Base-by-base conservation (phyloP, 768 basidiomycete species). In the Naematelia aurantialba region DNA sequence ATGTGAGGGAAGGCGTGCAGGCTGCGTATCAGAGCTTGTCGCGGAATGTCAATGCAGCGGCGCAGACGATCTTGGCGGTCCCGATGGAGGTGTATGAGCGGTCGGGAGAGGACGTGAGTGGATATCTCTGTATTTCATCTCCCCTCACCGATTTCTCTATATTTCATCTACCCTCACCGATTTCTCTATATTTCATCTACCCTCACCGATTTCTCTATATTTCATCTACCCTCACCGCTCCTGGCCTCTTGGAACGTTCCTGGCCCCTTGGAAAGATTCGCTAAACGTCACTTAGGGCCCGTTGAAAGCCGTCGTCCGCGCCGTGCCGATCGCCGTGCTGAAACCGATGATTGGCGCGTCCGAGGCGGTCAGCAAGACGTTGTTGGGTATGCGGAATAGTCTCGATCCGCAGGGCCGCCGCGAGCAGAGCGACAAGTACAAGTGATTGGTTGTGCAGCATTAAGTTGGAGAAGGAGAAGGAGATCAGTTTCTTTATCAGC, bases 31-130 rank as follows among this genome's bases (percentile, higher is more conserved):
- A 82, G 73, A 93, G 90, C 70, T 76, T 99, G 68, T 85, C 83
- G 53, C 85, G 80, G 70, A 97, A 98, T 77, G 76, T 99, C 61
- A 88, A 86, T 67, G 89, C 89, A 45, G 96, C 96, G 25, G 96
- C 94, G 24, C 94, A 99, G 79, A 99, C 96, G 0, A 98, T 99
- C 61, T 82, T 99, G 34, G 94, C 96, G 0, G 91, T 99, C 0
- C 96, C 96, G 0, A 97, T 98, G 94, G 96, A 98, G 76, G 91
- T 97, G 11, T 94, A 97, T 67, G 96, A 99, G 78, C 82, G 89
- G 60, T 89, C 91, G 10, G 90, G 91, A 5, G 88, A 87, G 57
- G 89, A 96, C 83, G 93, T 88, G 66, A 68, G 83, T 79, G 17
- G 5, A 47, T 34, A 42, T 30, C 57, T 3, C 30, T 52, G 14